A percentile compares a stretch with the other conserved stretches of the same genome.
phyloP scores from a whole-genome alignment of 257 asterid species.

The Plantago major region DNA sequence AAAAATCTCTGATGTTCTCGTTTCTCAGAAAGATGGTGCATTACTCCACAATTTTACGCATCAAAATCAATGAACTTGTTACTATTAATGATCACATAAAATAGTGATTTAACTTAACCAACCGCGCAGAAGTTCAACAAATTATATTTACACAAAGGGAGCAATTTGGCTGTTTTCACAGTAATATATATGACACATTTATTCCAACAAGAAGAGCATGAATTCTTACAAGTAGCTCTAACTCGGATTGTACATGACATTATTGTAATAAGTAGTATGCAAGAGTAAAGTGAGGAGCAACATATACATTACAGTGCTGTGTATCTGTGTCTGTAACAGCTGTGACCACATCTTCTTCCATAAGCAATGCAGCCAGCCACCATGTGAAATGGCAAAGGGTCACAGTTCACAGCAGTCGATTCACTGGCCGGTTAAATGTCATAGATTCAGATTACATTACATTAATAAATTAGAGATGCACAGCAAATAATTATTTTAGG shows the following conservation, averaged over 20 bases:
- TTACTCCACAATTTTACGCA: too few species aligned
- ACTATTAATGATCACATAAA: too few species aligned
- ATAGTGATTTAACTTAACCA: too few species aligned
- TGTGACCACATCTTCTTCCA: not conserved
- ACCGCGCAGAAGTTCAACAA: too few species aligned
- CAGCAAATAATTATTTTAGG: too few species aligned
- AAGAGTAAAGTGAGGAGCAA: not conserved
- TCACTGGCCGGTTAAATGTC: not conserved
- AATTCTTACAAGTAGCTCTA: not conserved
- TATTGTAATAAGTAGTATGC: not conserved
- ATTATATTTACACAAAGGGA: too few species aligned
- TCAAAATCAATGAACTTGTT: too few species aligned
- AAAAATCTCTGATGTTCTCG: too few species aligned
- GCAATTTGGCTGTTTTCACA: too few species aligned
- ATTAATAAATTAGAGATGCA: too few species aligned
- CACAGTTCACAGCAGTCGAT: not conserved
- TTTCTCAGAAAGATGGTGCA: too few species aligned
- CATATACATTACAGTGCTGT: not conserved
- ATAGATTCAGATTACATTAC: not conserved
- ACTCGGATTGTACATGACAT: not conserved
- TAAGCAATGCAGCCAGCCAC: not conserved
- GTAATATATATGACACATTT: too few species aligned
- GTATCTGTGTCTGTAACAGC: not conserved
- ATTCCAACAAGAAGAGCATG: not conserved
- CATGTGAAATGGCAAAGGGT: not conserved